Base-by-base conservation (phyloP, 2,329 filamentous ascomycete species). In the Tolypocladium inflatum region DNA sequence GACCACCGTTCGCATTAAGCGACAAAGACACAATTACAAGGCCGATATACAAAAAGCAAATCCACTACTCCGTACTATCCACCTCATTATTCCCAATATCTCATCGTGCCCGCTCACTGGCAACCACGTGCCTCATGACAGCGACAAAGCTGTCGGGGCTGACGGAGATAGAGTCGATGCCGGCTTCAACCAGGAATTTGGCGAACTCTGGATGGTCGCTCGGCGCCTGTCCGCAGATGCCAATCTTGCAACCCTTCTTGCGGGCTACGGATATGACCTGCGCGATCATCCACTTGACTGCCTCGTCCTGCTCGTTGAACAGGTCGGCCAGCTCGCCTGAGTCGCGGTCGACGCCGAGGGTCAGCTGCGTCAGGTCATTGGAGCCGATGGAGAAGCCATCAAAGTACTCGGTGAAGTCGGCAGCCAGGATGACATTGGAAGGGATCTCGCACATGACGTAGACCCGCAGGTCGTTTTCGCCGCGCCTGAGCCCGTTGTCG, bases 371-470 rank as follows among this genome's bases (percentile, higher is more conserved):
- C 57, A 74, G 60, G 59, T 74, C 72, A 45, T 74, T 74, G 26
- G 73, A 75, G 3, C 73, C 73, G 54, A 75, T 74, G 15, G 71
- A 74, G 60, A 75, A 74, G 2, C 72, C 72, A 45, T 75, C 73
- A 61, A 75, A 75, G 55, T 70, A 60, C n/a, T 70, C 58, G 1
- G 68, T 63, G 58, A 75, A 75, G 35, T 66, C 55, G 1, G 60
- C 64, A 1, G 72, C 73, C 10, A 74, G 62, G 45, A 75, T 74
- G 19, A 74, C 71, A 42, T 74, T 75, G 15, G 71, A 72, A 0
- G 72, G 73, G 30, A 75, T 75, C 62, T 74, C 72, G 58, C 72
- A 74, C 72, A 75, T 75, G 50, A 74, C 69, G 56, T 74, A 74
- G 45, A 75, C 69, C 57, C 72, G 57, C 6, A 74, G 64, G 7